Evolutionary conservation across 495 filamentous ascomycete species (phyloP).

Genomic region (Cairneyella variabilis): DNA sequence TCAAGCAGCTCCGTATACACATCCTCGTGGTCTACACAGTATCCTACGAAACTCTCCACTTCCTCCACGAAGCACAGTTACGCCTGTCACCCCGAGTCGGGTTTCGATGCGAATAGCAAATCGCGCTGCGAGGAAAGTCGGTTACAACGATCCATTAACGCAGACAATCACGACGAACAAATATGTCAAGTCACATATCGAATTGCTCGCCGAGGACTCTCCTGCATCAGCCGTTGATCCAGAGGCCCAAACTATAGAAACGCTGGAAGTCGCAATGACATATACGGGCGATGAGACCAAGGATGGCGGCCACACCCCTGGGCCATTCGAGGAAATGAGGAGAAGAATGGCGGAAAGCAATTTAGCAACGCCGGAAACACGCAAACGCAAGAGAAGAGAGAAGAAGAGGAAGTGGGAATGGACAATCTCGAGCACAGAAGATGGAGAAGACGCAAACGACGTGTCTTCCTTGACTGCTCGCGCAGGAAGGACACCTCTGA

Average conservation of each 20-base stretch:
- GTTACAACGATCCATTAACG: slow-evolving; percentile 48
- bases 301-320: slow-evolving; percentile 52
- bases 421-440: slow-evolving; percentile 22
- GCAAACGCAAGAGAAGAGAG: slow-evolving; percentile 37
- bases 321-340: slow-evolving; percentile 55
- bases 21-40: slow-evolving; percentile 61
- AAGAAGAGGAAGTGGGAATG: slow-evolving; percentile 31
- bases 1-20: slow-evolving; percentile 53
- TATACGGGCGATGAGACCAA: slow-evolving; percentile 44
- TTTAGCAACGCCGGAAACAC: slow-evolving; percentile 31
- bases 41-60: slow-evolving; percentile 76
- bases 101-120: slow-evolving; percentile 46
- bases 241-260: slow-evolving; percentile 24
- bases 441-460: slow-evolving; percentile 2
- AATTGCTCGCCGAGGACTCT: slow-evolving; percentile 48
- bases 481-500: slow-evolving; percentile 20
- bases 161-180: slow-evolving; percentile 52
- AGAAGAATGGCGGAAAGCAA: slow-evolving; percentile 43
- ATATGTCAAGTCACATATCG: slow-evolving; percentile 53
- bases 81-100: slow-evolving; percentile 42
- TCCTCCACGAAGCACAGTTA: slow-evolving; percentile 40
- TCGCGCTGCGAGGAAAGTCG: slow-evolving; percentile 39
- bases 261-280: slow-evolving; percentile 43
- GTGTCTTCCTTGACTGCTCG: too few species aligned
- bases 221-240: slow-evolving; percentile 27